Evolutionary conservation across 1,284 basidiomycete genomes (phyloP).

Genomic region (Cutaneotrichosporon dermatis): DNA sequence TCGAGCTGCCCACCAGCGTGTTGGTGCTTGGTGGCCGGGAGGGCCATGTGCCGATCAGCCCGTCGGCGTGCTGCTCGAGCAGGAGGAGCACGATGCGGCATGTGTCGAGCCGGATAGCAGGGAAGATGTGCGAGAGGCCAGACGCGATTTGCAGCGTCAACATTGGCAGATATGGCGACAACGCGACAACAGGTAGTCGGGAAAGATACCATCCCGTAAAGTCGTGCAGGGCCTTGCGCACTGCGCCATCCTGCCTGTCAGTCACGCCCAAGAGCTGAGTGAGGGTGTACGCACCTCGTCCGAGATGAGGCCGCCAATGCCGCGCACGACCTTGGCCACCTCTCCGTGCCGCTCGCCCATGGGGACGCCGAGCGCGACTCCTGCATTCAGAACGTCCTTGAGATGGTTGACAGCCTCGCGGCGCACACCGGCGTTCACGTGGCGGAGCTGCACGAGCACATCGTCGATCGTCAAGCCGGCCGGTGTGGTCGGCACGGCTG

Average conservation of each 20-base stretch:
- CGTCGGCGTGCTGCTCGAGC: constrained; percentile 65
- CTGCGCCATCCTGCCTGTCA: constrained; percentile 50
- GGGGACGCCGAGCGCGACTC: constrained; percentile 58
- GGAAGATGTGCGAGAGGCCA: constrained; percentile 90
- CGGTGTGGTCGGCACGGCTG: constrained; percentile 63
- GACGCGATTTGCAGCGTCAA: constrained; percentile 82
- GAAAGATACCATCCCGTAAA: constrained; percentile 67
- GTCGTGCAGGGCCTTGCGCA: constrained; percentile 50
- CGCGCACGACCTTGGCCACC: constrained; percentile 62
- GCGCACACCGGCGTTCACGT: constrained; percentile 71
- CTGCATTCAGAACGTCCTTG: constrained; percentile 68
- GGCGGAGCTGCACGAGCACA: constrained; percentile 71
- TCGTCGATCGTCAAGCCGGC: constrained; percentile 73
- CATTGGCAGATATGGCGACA: constrained; percentile 65
- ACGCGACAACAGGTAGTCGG: constrained; percentile 55
- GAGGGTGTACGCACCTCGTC: constrained; percentile 66
- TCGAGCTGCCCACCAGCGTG: constrained; percentile 12
- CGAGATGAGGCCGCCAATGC: constrained; percentile 65
- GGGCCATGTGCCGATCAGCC: constrained; percentile 67
- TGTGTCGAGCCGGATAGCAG: constrained; percentile 86
- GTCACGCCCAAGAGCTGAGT: no score
- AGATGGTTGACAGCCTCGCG: constrained; percentile 77
- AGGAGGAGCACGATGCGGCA: constrained; percentile 75
- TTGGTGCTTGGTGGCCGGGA: neutral
- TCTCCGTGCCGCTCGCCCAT: constrained; percentile 45